Evolutionary conservation across 495 filamentous ascomycete genomes (phyloP).

Genomic region (Penicillium riverlandense): DNA sequence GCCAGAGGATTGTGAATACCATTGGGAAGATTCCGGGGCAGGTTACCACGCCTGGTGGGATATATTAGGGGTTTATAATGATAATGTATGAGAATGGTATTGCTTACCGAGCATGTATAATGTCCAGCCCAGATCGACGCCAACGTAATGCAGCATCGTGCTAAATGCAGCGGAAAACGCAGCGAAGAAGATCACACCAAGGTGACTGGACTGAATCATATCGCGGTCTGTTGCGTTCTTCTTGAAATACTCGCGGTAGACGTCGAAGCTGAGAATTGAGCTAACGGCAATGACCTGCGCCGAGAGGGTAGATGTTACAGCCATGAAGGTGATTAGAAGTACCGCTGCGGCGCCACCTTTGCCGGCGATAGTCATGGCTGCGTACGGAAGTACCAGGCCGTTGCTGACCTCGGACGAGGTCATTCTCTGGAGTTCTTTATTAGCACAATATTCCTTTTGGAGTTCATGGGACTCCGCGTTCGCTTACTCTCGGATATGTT

Average conservation of each 20-base stretch:
- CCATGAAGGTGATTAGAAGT: conserved; percentile 40
- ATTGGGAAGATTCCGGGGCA: conserved; percentile 43
- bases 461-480: neutral
- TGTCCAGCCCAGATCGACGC: conserved; percentile 27
- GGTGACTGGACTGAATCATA: conserved; percentile 31
- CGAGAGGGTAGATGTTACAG: conserved; percentile 34
- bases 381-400: conserved; percentile 37
- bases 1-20: conserved; percentile 44
- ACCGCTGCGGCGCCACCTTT: conserved; percentile 35
- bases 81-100: neutral
- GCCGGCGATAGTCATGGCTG: conserved; percentile 33
- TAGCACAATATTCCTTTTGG: neutral
- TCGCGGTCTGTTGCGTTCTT: conserved; percentile 28
- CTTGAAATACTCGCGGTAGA: conserved; percentile 41
- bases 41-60: conserved; percentile 24
- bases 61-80: too few species aligned
- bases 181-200: conserved; percentile 39
- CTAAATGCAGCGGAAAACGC: conserved; percentile 30
- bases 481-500: conserved; percentile 32
- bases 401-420: conserved; percentile 27
- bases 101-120: conserved; percentile 32
- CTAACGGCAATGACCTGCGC: conserved; percentile 38
- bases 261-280: conserved; percentile 34
- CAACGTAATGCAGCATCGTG: conserved; percentile 32
- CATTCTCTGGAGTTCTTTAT: conserved; percentile 20